Evolutionary conservation across 192 early-diverging fungal species (phyloP).

Genomic region (Gaertneriomyces sp.): DNA sequence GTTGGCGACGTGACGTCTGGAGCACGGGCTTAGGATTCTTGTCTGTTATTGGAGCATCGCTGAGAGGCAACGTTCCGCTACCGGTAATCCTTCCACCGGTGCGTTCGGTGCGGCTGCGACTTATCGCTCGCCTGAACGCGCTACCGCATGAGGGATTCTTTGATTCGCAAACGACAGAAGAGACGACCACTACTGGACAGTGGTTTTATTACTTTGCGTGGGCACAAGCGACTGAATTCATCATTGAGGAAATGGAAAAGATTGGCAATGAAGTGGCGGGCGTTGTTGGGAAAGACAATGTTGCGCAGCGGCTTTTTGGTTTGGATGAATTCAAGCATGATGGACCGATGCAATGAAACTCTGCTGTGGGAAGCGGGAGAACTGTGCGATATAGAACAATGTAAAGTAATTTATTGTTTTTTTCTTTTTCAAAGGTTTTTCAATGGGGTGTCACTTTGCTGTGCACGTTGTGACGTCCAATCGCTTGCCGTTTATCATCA

Average conservation of each 20-base stretch:
- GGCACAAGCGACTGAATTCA: neutral
- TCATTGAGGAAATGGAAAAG: neutral
- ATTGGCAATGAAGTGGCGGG: neutral
- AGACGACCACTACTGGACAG: neutral
- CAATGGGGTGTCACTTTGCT: too few relatives aligned
- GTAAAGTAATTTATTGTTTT: too few relatives aligned
- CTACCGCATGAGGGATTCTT: neutral
- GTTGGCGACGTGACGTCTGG: too few relatives aligned
- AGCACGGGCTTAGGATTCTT: too few relatives aligned
- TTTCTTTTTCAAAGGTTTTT: too few relatives aligned
- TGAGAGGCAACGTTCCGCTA: neutral
- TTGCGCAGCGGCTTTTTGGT: neutral
- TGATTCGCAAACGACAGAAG: neutral
- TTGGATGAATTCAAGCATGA: slow-evolving; percentile 3
- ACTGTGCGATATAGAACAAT: too few relatives aligned
- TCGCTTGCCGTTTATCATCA: too few relatives aligned
- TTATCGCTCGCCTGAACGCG: neutral
- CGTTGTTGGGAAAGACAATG: neutral
- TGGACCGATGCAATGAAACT: neutral
- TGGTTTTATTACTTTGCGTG: slow-evolving; percentile 1
- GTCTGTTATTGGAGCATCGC: too few relatives aligned
- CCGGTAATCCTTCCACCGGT: neutral
- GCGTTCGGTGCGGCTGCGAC: neutral
- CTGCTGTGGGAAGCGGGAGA: too few relatives aligned
- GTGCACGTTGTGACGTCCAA: too few relatives aligned